Evolutionary conservation across 257 asterid genomes (phyloP), one percentile per base, ranked within the genome.

Genomic region (Plantago elongata): DNA sequence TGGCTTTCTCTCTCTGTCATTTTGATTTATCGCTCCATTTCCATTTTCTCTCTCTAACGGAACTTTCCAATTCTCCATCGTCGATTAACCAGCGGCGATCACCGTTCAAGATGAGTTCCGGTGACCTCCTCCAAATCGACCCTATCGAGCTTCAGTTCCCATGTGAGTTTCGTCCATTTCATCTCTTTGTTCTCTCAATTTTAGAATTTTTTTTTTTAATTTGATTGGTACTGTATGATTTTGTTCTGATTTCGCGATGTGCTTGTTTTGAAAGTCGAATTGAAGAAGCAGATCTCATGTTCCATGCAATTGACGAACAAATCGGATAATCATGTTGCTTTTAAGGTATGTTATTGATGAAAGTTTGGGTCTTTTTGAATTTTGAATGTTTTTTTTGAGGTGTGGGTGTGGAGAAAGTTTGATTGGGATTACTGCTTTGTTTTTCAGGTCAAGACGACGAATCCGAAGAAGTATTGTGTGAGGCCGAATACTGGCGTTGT

Each of bases 401-500:
- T 22, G 16, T 42, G 40, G 29, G 14, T 15, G 5, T 52, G 7
- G 9, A 52, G 5, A 52, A 52, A 18, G 13, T 17, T 13, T 52
- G 16, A 43, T 5, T 54, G 17, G 5, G 17, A 58, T 58, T 34
- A 5, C 9, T 40, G 38, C 6, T 55, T 59, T 66, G 57, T 38
- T 58, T 30, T 72, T 62, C 88, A 92, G 99, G 97, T 92, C 77
- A 92, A 92, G 74, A 92, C 99, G 17, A 92, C 99, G n/a, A 92
- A 92, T 75, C 99, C 99, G 7, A 92, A 84, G 84, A 88, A 89
- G 89, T 92, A 92, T 67, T 92, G 97, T 46, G 99, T 92, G 72
- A 79, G 97, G 80, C 99, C 99, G 5, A 92, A 92, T 75, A 92
- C 99, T 51, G 99, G 96, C 71, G 78, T 92, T 17, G 95, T 92